phyloP scores from a whole-genome alignment of 257 asterid species.

The Nicotiana otophora region DNA sequence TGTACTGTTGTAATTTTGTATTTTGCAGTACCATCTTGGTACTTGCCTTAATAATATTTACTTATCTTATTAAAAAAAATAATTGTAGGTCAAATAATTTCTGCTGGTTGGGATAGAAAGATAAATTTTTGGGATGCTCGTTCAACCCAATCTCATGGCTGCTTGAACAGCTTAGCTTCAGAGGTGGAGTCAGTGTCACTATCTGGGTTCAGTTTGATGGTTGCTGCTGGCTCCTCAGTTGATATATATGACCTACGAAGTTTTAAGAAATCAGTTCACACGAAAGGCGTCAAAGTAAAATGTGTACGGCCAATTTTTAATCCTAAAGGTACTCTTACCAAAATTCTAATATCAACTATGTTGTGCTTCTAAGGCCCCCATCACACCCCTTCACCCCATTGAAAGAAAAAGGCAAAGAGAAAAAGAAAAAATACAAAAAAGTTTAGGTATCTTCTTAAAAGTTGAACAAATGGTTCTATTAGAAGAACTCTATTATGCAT shows the following conservation, averaged over 20 bases:
- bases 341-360: constrained; percentile 6
- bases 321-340: constrained; percentile 52
- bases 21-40: too few relatives aligned
- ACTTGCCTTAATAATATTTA: too few relatives aligned
- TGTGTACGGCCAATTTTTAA: constrained; percentile 67
- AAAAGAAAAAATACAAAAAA: not conserved
- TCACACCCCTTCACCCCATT: constrained; percentile 9
- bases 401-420: not conserved
- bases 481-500: not conserved
- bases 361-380: not conserved
- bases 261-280: constrained; percentile 31
- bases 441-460: not conserved
- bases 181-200: constrained; percentile 75
- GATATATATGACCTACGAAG: constrained; percentile 61
- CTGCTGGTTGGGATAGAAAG: constrained; percentile 78
- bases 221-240: constrained; percentile 63
- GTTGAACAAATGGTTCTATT: not conserved
- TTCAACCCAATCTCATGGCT: constrained; percentile 31
- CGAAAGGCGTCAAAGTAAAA: constrained; percentile 43
- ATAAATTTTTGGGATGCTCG: constrained; percentile 82
- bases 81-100: constrained; percentile 53
- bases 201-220: constrained; percentile 52
- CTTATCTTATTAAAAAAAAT: too few relatives aligned
- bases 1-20: too few relatives aligned
- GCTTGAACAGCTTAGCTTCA: constrained; percentile 35